phyloP scores from a whole-genome alignment of 257 asterid species.

The Solanum gracilifrons region DNA sequence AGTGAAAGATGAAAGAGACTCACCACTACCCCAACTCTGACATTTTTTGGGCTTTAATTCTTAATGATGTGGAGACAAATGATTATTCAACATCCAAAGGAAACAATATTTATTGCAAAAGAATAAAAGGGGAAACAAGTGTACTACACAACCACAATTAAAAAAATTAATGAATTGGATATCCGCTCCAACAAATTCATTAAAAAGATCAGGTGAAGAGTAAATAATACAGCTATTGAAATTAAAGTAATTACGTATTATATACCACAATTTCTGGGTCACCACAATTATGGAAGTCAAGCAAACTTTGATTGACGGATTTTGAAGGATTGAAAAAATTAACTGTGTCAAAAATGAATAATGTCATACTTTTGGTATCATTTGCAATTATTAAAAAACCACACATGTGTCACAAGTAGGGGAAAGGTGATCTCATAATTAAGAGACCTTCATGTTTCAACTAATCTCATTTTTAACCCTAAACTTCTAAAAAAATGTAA shows the following conservation, averaged over 20 bases:
- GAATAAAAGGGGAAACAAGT: neutral
- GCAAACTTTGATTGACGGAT: slow-evolving; percentile 4
- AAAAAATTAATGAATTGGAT: neutral
- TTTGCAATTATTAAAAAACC: slow-evolving; percentile 18
- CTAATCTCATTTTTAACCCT: neutral
- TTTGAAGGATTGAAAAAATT: neutral
- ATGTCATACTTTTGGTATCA: slow-evolving; percentile 22
- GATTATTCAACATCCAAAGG: neutral
- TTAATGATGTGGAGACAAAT: neutral
- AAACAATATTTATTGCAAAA: neutral
- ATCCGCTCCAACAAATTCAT: neutral
- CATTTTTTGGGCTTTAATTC: neutral
- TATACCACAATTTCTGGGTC: neutral
- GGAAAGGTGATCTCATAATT: neutral
- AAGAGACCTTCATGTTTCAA: neutral
- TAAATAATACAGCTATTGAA: neutral
- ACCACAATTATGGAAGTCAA: slow-evolving; percentile 1
- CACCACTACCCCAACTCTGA: fast-evolving
- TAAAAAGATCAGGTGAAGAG: neutral
- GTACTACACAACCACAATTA: neutral
- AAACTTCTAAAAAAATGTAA: neutral
- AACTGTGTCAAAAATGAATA: slow-evolving; percentile 5
- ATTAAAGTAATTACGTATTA: neutral
- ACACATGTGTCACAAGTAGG: slow-evolving; percentile 8
- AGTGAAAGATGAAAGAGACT: no score